Evolutionary conservation across 495 filamentous ascomycete genomes (phyloP), one percentile per base, ranked within the genome.

Genomic region (Rusavskia elegans): DNA sequence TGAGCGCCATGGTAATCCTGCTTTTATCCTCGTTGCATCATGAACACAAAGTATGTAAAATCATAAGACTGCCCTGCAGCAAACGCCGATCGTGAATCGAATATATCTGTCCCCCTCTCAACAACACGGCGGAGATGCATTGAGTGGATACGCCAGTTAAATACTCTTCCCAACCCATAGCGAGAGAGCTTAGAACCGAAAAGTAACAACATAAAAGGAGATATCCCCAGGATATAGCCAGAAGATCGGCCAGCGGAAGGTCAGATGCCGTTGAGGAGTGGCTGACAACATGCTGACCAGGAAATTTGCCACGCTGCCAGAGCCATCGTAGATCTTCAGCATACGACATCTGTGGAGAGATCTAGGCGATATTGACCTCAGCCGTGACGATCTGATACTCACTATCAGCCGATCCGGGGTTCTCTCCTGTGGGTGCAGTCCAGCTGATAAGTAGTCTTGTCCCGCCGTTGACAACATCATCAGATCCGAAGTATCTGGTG

Each of bases 351-450:
- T 5, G 23, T 25, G 23, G 44, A 25, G 17, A 9, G 23, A 38
- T 5, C 25, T 46, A 66, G 16, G 39, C 55, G 44, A 53, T 60
- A 48, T 55, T 51, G 39, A 66, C 48, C 45, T 61, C 61, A 10
- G 64, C 64, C 16, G 63, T 66, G 45, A 59, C 29, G 27, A 63
- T 53, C 21, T 63, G 55, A 42, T 66, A 66, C 49, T 64, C 64
- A 48, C 63, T 63, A 14, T 9, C 39, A 16, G 53, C 32, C 1
- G 49, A 49, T 5, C 54, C 53, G 0, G 64, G 58, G 40, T 64
- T 51, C 32, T 57, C 10, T 16, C 62, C 64, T 10, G 64, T 66
- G 2, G 64, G 61, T 45, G 57, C 59, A 4, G 64, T 64, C 64
- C 64, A 66, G 51, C 59, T 64, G 27, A 66, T 50, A 30, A 66